phyloP scores from a whole-genome alignment of 2,329 filamentous ascomycete species.

The Metarhizium robertsii region DNA sequence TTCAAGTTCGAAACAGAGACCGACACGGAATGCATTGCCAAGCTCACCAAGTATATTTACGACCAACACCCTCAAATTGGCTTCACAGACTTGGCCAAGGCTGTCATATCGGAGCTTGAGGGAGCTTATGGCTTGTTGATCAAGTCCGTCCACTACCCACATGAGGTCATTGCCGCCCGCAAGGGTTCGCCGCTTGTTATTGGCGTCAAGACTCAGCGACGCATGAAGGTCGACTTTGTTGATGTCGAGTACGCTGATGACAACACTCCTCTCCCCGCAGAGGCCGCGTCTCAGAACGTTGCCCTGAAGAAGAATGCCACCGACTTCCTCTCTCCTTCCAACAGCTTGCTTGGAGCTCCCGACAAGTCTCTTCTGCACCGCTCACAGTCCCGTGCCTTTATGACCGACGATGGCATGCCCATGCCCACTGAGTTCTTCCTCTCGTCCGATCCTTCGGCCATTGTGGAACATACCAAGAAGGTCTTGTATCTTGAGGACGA shows the following conservation, averaged over 20 bases:
- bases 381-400: slow-evolving; percentile 96
- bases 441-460: slow-evolving; percentile 94
- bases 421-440: slow-evolving; percentile 99
- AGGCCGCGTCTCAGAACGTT: slow-evolving; percentile 91
- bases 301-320: slow-evolving; percentile 82
- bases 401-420: slow-evolving; percentile 95
- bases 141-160: slow-evolving; percentile 97
- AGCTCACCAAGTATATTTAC: slow-evolving; percentile 96
- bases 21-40: slow-evolving; percentile 98
- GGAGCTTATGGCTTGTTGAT: slow-evolving; percentile 94
- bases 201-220: slow-evolving; percentile 91
- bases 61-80: slow-evolving; percentile 89
- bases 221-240: slow-evolving; percentile 99
- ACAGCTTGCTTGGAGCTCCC: slow-evolving; percentile 65
- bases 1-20: slow-evolving; percentile 99
- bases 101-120: slow-evolving; percentile 96
- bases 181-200: slow-evolving; percentile 98
- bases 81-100: slow-evolving; percentile 94
- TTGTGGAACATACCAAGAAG: slow-evolving; percentile 99
- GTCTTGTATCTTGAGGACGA: slow-evolving; percentile 99
- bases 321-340: slow-evolving; percentile 56
- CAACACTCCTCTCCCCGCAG: slow-evolving; percentile 72
- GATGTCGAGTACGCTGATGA: slow-evolving; percentile 96
- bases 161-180: slow-evolving; percentile 93
- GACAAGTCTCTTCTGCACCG: slow-evolving; percentile 98